These are phyloP conservation scores for Tarenaya hassleriana DNA, from an alignment of 345 rosid genomes.

Conservation along the genomic window DNA sequence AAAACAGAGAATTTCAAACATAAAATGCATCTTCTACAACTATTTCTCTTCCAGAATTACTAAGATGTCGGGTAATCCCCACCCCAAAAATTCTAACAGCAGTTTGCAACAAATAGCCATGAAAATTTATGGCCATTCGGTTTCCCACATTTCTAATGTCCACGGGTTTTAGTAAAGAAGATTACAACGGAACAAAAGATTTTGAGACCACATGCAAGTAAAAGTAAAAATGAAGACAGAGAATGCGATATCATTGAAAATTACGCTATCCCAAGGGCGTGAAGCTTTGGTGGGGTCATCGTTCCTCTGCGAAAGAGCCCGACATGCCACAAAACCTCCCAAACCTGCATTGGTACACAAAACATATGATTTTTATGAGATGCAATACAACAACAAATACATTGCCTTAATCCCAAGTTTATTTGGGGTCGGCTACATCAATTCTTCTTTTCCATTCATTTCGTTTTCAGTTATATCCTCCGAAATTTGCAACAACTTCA, in stretches of 20 bases:
- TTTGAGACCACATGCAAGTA: background rate
- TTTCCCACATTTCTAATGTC: constrained; percentile 4
- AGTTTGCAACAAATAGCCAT: too few relatives aligned
- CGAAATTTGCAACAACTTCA: too few relatives aligned
- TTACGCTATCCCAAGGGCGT: constrained; percentile 93
- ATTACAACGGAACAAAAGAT: background rate
- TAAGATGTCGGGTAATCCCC: background rate
- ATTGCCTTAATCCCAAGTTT: too few relatives aligned
- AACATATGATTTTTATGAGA: constrained; percentile 10
- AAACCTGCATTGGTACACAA: constrained; percentile 51
- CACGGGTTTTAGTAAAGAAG: background rate
- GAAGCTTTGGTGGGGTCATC: constrained; percentile 88
- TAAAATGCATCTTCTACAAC: constrained; percentile 1
- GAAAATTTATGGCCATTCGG: too few relatives aligned
- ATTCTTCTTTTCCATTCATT: too few relatives aligned
- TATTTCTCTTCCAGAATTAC: background rate
- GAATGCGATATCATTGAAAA: constrained; percentile 9
- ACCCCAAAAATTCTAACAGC: background rate
- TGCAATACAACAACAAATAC: too few relatives aligned
- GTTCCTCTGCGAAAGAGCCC: constrained; percentile 88
- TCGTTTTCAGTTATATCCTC: too few relatives aligned
- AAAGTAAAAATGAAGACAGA: constrained; percentile 9
- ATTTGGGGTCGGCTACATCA: too few relatives aligned
- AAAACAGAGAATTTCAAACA: background rate
- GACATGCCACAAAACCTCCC: constrained; percentile 94